Conservation (phyloP, 805 yeast species). For the Hanseniaspora valbyensis region DNA sequence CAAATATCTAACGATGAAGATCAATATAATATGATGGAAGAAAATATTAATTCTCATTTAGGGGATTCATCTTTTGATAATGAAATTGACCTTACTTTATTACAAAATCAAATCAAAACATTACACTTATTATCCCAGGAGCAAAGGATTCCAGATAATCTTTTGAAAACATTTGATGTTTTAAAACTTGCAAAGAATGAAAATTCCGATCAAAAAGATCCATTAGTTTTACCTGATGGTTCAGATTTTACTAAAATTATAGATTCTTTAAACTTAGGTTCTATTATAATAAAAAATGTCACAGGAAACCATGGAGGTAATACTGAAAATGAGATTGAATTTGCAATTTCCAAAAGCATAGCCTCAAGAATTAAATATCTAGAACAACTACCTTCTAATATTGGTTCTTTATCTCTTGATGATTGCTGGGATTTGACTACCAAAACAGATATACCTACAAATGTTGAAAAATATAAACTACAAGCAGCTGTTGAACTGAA, state of each 20-base stretch:
- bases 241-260: slow-evolving; percentile 7
- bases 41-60: slow-evolving; percentile 24
- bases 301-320: slow-evolving; percentile 39
- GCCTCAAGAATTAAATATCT: slow-evolving; percentile 48
- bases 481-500: slow-evolving; percentile 61
- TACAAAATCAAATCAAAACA: slow-evolving; percentile 51
- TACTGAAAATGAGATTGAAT: slow-evolving; percentile 36
- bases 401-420: slow-evolving; percentile 46
- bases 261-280: slow-evolving; percentile 9
- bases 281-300: slow-evolving; percentile 22
- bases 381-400: slow-evolving; percentile 56
- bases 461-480: slow-evolving; percentile 50
- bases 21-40: slow-evolving; percentile 25
- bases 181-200: background rate
- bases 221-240: background rate
- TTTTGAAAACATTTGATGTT: background rate
- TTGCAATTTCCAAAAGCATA: slow-evolving; percentile 42
- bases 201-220: background rate
- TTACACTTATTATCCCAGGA: slow-evolving; percentile 57
- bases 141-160: slow-evolving; percentile 46
- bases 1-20: slow-evolving; percentile 35
- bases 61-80: slow-evolving; percentile 27
- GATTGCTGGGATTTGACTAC: slow-evolving; percentile 35
- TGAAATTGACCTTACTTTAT: slow-evolving; percentile 32
- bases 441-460: slow-evolving; percentile 36